A percentile compares a stretch with the other conserved stretches of the same genome.
Conservation (phyloP, 495 filamentous ascomycete species). For the Xanthoparmelia taractica region DNA sequence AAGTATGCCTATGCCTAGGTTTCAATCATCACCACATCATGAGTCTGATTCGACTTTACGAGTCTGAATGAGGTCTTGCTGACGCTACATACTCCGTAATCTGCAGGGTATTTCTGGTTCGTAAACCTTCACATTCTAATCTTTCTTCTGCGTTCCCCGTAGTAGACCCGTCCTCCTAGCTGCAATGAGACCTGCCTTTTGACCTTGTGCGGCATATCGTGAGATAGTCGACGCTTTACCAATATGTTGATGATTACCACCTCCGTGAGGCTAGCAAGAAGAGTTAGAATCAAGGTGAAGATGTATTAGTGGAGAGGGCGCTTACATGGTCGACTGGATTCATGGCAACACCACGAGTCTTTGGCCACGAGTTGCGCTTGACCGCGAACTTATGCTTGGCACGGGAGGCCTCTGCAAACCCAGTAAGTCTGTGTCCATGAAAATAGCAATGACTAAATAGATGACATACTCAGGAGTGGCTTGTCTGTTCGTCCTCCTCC, state of each 20-base stretch:
- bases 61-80: not conserved
- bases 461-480: slow-evolving; percentile 72
- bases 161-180: slow-evolving; percentile 97
- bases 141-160: slow-evolving; percentile 99
- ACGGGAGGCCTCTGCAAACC: slow-evolving; percentile 73
- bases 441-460: not conserved
- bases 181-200: slow-evolving; percentile 99
- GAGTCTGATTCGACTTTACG: slow-evolving; percentile 8
- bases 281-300: slow-evolving; percentile 28
- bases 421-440: slow-evolving; percentile 7
- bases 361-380: slow-evolving; percentile 99
- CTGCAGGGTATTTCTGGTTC: slow-evolving; percentile 3
- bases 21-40: not conserved
- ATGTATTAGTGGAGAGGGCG: slow-evolving; percentile 9
- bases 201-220: slow-evolving; percentile 91
- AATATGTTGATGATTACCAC: slow-evolving; percentile 99
- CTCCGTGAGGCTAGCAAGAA: slow-evolving; percentile 77
- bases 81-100: slow-evolving; percentile 5
- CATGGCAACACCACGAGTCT: slow-evolving; percentile 99
- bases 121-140: slow-evolving; percentile 45
- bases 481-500: slow-evolving; percentile 99
- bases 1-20: too few relatives aligned
- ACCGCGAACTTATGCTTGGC: slow-evolving; percentile 99
- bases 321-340: slow-evolving; percentile 97
- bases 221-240: slow-evolving; percentile 99